Conservation (phyloP, 2,329 filamentous ascomycete species). For the Emmonsiellopsis sp. region DNA sequence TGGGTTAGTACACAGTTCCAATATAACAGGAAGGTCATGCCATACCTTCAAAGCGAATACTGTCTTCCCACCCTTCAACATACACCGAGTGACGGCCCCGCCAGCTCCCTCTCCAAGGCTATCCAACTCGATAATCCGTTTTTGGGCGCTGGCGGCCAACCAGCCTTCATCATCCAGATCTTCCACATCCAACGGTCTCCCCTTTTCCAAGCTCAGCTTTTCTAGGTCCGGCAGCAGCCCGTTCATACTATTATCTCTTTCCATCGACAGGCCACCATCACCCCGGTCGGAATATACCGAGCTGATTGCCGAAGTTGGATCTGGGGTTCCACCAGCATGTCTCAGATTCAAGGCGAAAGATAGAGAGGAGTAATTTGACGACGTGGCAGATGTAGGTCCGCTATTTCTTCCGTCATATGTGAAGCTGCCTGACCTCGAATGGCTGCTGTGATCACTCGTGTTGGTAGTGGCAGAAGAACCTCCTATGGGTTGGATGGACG, state of each 20-base stretch:
- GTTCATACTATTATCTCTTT: constrained; percentile 72
- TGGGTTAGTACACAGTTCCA: constrained; percentile 7
- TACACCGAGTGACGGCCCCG: constrained; percentile 86
- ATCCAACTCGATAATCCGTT: constrained; percentile 78
- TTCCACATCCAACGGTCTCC: constrained; percentile 78
- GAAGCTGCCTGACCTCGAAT: constrained; percentile 78
- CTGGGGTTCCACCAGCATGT: constrained; percentile 58
- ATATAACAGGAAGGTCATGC: background rate
- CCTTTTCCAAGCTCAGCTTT: constrained; percentile 71
- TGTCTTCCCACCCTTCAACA: constrained; percentile 82
- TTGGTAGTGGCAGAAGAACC: constrained; percentile 59
- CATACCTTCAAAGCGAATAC: constrained; percentile 90
- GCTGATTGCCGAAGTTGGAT: constrained; percentile 80
- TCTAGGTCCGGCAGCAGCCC: constrained; percentile 70
- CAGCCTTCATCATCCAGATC: constrained; percentile 92
- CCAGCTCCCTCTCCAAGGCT: constrained; percentile 90
- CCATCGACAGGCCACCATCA: constrained; percentile 67
- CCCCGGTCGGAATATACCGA: constrained; percentile 75
- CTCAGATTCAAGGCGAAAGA: constrained; percentile 68
- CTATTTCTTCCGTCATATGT: constrained; percentile 64
- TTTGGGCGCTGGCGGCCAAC: constrained; percentile 84
- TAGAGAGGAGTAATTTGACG: constrained; percentile 75
- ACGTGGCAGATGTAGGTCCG: constrained; percentile 74
- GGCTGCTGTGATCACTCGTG: constrained; percentile 69
- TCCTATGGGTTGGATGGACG: constrained; percentile 46